A percentile compares a stretch with the other conserved stretches of the same genome.
phyloP scores from a whole-genome alignment of 257 asterid species.

The Primulina tabacum region DNA sequence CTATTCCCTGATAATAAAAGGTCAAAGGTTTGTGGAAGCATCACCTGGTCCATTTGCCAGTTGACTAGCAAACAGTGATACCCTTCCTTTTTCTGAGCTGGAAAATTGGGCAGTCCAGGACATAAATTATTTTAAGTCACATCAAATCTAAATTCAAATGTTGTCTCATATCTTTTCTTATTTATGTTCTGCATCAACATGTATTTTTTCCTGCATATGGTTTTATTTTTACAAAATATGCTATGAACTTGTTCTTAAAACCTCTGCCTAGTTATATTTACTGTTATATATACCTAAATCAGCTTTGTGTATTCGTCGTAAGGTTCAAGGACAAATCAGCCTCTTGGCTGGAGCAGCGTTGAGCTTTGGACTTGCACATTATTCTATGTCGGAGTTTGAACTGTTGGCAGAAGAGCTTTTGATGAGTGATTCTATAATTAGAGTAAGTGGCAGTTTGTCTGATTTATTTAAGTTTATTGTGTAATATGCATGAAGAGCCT shows the following conservation, averaged over 20 bases:
- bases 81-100: background rate
- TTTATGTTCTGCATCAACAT: background rate
- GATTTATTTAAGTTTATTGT: conserved; percentile 13
- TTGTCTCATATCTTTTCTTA: background rate
- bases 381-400: conserved; percentile 96
- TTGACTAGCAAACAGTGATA: background rate
- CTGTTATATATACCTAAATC: conserved; percentile 17
- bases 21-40: background rate
- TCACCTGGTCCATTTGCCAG: background rate
- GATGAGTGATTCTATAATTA: conserved; percentile 86
- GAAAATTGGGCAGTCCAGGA: background rate
- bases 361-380: conserved; percentile 95
- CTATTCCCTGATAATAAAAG: background rate
- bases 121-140: conserved; percentile 5
- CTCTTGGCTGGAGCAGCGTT: conserved; percentile 65
- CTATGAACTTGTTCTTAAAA: conserved; percentile 7
- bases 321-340: conserved; percentile 99
- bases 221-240: conserved; percentile 19
- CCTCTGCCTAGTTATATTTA: background rate
- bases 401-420: conserved; percentile 93
- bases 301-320: conserved; percentile 27
- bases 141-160: conserved; percentile 9
- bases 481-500: conserved; percentile 9
- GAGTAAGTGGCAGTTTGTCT: conserved; percentile 44
- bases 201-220: conserved; percentile 1